Base-by-base conservation (phyloP, 2,329 filamentous ascomycete genomes). In the Claviceps spartinae region DNA sequence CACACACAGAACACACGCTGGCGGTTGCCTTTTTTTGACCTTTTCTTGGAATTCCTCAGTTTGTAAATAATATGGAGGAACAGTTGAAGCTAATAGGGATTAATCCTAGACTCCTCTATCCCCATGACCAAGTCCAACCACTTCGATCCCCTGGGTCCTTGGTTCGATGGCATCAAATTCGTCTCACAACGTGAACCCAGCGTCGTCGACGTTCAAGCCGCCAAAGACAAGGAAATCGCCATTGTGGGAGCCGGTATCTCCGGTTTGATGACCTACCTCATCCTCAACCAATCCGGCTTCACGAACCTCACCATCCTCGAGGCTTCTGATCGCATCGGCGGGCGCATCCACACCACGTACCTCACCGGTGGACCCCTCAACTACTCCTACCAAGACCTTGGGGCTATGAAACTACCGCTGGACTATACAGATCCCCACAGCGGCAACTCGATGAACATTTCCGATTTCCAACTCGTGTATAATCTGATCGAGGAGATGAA, bases 341-440 rank as follows among this genome's bases (percentile, higher is more conserved):
- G 82, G 3, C 75, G 82, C 22, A 75, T 85, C 0, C 78, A 78
- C 52, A 85, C 82, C 1, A 72, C 72, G 50, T 85, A 85, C 52
- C 71, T 85, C 2, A 73, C 74, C 3, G 77, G 74, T 5, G 77
- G 71, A 0, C 77, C 79, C 0, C 74, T 76, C 20, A 72, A 83
- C 54, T 84, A 84, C 59, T 79, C 81, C 22, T 85, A 85, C 62
- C 80, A 84, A 58, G 82, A 84, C 60, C 74, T 74, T 77, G 82
- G 82, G 0, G 78, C 80, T 0, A 84, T 85, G 80, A 69, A 80
- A 2, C 79, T 85, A 56, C 82, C 82, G 0, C 69, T 76, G 14
- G 72, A 70, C 2, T 72, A 77, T 55, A 62, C 71, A 2, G 71
- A 72, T 26, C 71, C 72, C 3, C 68, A 69, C 16, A 72, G 70